These are phyloP conservation scores for Articulospora tetracladia DNA, from an alignment of 495 filamentous ascomycete genomes.

Conservation along the genomic window DNA sequence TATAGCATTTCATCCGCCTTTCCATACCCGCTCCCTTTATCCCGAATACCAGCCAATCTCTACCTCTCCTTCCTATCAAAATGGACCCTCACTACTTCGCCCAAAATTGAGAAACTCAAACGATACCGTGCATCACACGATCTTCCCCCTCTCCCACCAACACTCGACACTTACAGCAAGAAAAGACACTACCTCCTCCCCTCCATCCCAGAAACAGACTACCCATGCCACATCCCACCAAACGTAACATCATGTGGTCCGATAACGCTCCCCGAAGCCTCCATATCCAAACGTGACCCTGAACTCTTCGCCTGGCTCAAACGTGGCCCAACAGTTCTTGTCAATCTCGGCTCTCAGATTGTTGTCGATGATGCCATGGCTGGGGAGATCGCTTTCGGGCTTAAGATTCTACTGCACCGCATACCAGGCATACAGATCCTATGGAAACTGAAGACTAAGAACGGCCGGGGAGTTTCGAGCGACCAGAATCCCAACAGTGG, in stretches of 20 bases:
- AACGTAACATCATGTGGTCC: constrained; percentile 18
- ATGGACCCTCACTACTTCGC: not conserved
- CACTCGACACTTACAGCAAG: not conserved
- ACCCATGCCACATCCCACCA: constrained; percentile 39
- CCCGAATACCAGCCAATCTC: constrained; percentile 38
- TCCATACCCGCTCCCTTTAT: constrained; percentile 41
- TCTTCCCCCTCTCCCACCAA: not conserved
- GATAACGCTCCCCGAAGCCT: constrained; percentile 5
- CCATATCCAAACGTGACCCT: constrained; percentile 35
- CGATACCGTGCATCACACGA: constrained; percentile 3
- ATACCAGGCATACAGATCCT: constrained; percentile 36
- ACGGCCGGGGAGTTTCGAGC: not conserved
- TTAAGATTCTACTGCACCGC: constrained; percentile 33
- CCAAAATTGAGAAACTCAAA: not conserved
- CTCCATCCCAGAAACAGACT: constrained; percentile 40
- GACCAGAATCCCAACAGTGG: constrained; percentile 21
- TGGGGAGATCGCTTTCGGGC: constrained; percentile 30
- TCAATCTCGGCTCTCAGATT: constrained; percentile 45
- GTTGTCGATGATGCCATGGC: constrained; percentile 29
- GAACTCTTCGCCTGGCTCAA: constrained; percentile 43
- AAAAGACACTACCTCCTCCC: constrained; percentile 32
- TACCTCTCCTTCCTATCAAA: constrained; percentile 27
- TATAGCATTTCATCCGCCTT: constrained; percentile 38
- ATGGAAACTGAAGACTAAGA: constrained; percentile 40
- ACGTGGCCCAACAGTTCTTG: constrained; percentile 40